A percentile compares a stretch with the other conserved stretches of the same genome.
These are phyloP conservation scores for Phytophthora brassicae DNA, from an alignment of 352 stramenopile species.

Conservation along the genomic window DNA sequence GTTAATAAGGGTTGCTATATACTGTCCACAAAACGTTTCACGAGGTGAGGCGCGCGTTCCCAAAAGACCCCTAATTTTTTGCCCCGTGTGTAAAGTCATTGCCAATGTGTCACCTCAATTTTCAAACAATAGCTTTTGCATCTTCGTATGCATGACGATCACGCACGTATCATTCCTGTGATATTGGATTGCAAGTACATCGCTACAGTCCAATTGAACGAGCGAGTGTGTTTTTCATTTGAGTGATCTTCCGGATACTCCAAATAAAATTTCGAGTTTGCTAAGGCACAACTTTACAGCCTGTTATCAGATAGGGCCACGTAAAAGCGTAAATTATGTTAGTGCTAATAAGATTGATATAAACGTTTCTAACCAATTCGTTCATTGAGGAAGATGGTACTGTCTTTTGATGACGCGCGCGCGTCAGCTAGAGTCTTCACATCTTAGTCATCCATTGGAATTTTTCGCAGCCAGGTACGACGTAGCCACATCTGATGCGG, in stretches of 20 bases:
- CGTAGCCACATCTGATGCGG: neutral
- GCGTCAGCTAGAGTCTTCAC: neutral
- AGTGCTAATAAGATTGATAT: neutral
- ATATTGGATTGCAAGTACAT: conserved; percentile 17
- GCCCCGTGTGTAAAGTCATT: conserved; percentile 29
- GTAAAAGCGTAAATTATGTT: neutral
- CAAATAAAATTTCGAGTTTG: conserved; percentile 10
- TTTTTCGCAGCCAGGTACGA: neutral
- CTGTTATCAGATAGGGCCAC: neutral
- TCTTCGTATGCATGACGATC: conserved; percentile 13
- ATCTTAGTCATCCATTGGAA: neutral
- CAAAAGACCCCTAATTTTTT: conserved; percentile 23
- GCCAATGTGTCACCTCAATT: conserved; percentile 17
- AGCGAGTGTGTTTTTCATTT: conserved; percentile 13
- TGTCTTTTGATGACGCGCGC: neutral
- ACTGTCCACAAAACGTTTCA: neutral
- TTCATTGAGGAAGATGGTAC: neutral
- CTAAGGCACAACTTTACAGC: conserved; percentile 9
- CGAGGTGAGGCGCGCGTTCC: conserved; percentile 3
- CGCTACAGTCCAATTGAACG: conserved; percentile 12
- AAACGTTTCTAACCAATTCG: neutral
- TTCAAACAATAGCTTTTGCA: conserved; percentile 24
- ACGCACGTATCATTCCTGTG: conserved; percentile 11
- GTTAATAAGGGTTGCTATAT: neutral
- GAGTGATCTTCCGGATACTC: conserved; percentile 6